phyloP scores from a whole-genome alignment of 805 yeast species.

The Isabelozyma pseudorhagii region DNA sequence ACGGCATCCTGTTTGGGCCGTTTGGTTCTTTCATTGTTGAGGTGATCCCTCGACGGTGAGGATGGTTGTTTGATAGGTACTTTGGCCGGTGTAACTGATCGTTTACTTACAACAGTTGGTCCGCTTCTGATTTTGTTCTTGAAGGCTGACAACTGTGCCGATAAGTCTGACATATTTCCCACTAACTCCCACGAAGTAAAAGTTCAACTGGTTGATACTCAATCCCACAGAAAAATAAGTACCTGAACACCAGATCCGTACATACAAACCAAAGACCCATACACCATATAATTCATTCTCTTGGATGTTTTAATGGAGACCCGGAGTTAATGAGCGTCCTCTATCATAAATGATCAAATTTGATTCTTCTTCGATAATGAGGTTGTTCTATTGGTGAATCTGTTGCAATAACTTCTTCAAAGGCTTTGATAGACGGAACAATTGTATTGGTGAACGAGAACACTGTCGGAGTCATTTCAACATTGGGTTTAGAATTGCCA shows the following conservation, averaged over 20 bases:
- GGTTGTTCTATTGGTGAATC: too few relatives aligned
- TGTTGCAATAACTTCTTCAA: too few relatives aligned
- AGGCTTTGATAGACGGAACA: too few relatives aligned
- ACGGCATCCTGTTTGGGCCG: conserved; percentile 20
- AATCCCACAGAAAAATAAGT: not conserved
- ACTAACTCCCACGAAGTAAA: not conserved
- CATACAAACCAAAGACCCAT: not conserved
- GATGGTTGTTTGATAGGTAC: conserved; percentile 15
- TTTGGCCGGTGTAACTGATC: conserved; percentile 20
- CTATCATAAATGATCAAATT: too few relatives aligned
- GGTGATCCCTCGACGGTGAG: conserved; percentile 6
- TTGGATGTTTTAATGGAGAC: not conserved
- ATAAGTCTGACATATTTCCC: conserved; percentile 31
- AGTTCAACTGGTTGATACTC: not conserved
- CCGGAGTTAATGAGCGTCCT: too few relatives aligned
- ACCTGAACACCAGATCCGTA: not conserved
- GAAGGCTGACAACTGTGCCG: conserved; percentile 45
- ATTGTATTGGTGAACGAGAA: too few relatives aligned
- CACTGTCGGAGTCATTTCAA: too few relatives aligned
- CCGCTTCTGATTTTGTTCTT: conserved; percentile 44
- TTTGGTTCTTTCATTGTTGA: conserved; percentile 9
- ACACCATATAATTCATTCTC: not conserved
- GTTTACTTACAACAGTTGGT: conserved; percentile 27
- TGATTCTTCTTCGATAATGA: too few relatives aligned
- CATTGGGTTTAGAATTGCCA: too few relatives aligned